Conservation (phyloP, 129 eudicot species). For the Flaveria sonorensis region DNA sequence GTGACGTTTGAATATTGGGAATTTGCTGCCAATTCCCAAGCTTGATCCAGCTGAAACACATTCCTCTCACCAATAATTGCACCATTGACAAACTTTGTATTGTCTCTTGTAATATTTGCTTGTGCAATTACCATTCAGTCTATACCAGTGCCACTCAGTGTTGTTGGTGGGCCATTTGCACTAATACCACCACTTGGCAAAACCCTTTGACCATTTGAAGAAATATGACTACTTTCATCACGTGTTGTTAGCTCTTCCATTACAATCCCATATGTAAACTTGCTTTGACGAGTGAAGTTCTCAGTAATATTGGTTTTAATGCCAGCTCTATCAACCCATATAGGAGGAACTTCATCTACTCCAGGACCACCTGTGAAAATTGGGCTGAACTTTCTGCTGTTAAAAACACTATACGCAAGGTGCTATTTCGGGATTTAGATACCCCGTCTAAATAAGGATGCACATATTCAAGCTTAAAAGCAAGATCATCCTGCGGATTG, state of each 20-base stretch:
- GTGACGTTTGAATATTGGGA: slow-evolving; percentile 88
- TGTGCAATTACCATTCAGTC: slow-evolving; percentile 83
- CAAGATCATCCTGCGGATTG: slow-evolving; percentile 99
- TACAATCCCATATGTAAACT: slow-evolving; percentile 87
- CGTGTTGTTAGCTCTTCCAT: slow-evolving; percentile 90
- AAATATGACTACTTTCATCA: slow-evolving; percentile 85
- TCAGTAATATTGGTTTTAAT: slow-evolving; percentile 86
- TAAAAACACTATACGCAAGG: slow-evolving; percentile 75
- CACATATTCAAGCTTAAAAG: slow-evolving; percentile 85
- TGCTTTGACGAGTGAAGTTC: slow-evolving; percentile 94
- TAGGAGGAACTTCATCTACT: slow-evolving; percentile 85
- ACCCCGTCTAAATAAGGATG: slow-evolving; percentile 90
- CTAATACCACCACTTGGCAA: slow-evolving; percentile 76
- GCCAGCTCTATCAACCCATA: slow-evolving; percentile 97
- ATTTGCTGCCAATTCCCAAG: slow-evolving; percentile 75
- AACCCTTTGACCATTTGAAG: slow-evolving; percentile 65
- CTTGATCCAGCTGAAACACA: slow-evolving; percentile 94
- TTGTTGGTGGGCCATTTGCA: slow-evolving; percentile 87
- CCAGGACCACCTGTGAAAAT: slow-evolving; percentile 98
- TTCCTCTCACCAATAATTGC: slow-evolving; percentile 86
- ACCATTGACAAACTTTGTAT: slow-evolving; percentile 81
- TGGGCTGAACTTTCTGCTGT: slow-evolving; percentile 90
- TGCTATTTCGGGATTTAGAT: slow-evolving; percentile 71
- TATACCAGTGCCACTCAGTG: slow-evolving; percentile 82
- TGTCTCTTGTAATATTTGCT: slow-evolving; percentile 87